These are phyloP conservation scores for Biancaea sappan DNA, from an alignment of 306 rosid species.

Conservation along the genomic window DNA sequence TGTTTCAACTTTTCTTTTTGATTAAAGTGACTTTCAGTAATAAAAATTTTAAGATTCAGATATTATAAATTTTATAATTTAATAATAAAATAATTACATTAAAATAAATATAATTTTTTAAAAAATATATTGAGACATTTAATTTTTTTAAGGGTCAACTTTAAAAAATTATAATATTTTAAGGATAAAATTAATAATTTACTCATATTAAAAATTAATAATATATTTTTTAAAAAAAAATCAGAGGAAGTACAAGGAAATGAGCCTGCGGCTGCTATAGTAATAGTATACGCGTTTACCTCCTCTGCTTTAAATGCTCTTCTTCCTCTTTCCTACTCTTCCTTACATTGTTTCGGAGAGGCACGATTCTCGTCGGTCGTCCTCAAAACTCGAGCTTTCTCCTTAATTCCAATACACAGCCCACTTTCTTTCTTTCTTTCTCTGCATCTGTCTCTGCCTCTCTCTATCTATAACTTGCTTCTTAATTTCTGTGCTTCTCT, in stretches of 20 bases:
- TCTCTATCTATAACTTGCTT: conserved; percentile 12
- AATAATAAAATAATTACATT: too few relatives aligned
- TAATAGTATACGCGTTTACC: conserved; percentile 55
- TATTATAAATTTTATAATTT: too few relatives aligned
- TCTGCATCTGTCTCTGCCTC: background rate
- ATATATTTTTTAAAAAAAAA: too few relatives aligned
- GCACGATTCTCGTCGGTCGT: conserved; percentile 56
- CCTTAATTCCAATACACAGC: conserved; percentile 28
- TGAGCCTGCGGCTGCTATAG: background rate
- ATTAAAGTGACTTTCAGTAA: too few relatives aligned
- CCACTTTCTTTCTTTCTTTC: conserved; percentile 1
- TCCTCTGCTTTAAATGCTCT: conserved; percentile 21
- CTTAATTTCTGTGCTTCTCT: background rate
- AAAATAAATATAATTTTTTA: background rate
- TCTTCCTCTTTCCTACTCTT: background rate
- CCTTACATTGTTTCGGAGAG: conserved; percentile 31
- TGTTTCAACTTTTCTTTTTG: too few relatives aligned
- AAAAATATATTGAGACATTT: too few relatives aligned
- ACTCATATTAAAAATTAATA: too few relatives aligned
- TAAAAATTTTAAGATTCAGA: too few relatives aligned
- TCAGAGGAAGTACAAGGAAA: background rate
- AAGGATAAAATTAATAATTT: too few relatives aligned
- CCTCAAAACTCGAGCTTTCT: conserved; percentile 45
- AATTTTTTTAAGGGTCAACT: too few relatives aligned
- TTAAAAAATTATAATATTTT: too few relatives aligned